Evolutionary conservation across 2,329 filamentous ascomycete species (phyloP).

Genomic region (Cladosporium sp.): DNA sequence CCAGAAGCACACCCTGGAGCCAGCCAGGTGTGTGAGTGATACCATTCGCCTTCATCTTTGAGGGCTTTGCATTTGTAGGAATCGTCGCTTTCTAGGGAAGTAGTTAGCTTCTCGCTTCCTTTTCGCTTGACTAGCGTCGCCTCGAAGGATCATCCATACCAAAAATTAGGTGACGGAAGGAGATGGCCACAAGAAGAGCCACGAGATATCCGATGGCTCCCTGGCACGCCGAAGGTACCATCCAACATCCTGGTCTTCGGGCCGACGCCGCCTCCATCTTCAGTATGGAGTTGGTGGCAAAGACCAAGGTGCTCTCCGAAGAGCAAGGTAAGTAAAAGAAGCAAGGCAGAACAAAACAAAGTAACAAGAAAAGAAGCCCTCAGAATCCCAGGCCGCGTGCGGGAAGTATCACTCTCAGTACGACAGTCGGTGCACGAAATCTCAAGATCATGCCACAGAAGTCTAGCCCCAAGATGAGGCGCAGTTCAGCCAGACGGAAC

Average conservation of each 20-base stretch:
- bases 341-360: not conserved
- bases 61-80: conserved; percentile 58
- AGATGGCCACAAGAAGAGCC: conserved; percentile 5
- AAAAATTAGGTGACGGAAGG: not conserved
- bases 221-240: not conserved
- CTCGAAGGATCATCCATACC: not conserved
- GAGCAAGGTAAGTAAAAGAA: not conserved
- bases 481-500: not conserved
- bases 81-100: conserved; percentile 38
- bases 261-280: conserved; percentile 1
- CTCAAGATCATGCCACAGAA: not conserved
- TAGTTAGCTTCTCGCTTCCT: not conserved
- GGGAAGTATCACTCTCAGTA: not conserved
- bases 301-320: not conserved
- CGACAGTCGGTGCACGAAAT: not conserved
- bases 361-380: not conserved
- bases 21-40: conserved; percentile 56
- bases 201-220: conserved; percentile 1
- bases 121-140: not conserved
- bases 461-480: not conserved
- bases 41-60: conserved; percentile 57
- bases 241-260: not conserved
- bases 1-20: conserved; percentile 62
- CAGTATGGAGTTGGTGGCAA: not conserved
- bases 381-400: not conserved